A percentile compares a stretch with the other conserved stretches of the same genome.
phyloP scores from a whole-genome alignment of 1,139 yeast species.

The Magnusiomyces suaveolens region DNA sequence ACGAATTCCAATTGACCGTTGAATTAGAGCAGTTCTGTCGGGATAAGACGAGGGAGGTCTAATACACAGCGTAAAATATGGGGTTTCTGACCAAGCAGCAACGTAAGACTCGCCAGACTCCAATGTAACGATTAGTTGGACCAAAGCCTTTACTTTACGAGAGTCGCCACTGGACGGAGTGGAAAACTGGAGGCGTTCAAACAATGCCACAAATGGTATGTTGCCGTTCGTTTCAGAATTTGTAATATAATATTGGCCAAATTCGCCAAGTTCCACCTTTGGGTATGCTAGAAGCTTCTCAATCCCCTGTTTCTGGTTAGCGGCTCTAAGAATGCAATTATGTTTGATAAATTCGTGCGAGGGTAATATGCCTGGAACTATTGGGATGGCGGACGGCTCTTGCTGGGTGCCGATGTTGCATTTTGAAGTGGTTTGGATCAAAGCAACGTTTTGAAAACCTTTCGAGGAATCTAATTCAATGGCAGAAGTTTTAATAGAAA shows the following conservation, averaged over 20 bases:
- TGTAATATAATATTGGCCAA: conserved; percentile 10
- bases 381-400: conserved; percentile 13
- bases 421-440: conserved; percentile 14
- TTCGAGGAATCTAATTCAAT: conserved; percentile 9
- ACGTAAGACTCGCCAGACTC: conserved; percentile 12
- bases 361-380: conserved; percentile 14
- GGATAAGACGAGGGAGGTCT: conserved; percentile 13
- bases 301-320: conserved; percentile 8
- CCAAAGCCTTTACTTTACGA: conserved; percentile 10
- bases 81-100: conserved; percentile 15
- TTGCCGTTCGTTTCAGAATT: conserved; percentile 4
- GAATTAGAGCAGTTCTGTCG: conserved; percentile 7
- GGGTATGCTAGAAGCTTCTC: conserved; percentile 11
- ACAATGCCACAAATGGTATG: conserved; percentile 12
- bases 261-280: conserved; percentile 10
- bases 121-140: conserved; percentile 12
- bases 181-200: conserved; percentile 15
- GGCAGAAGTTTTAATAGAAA: conserved; percentile 13
- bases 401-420: conserved; percentile 12
- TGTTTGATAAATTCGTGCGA: conserved; percentile 14
- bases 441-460: conserved; percentile 10
- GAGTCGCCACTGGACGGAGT: conserved; percentile 15
- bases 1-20: not conserved
- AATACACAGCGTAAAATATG: conserved; percentile 11
- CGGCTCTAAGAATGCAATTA: conserved; percentile 12